Base-by-base conservation (phyloP, 352 stramenopile genomes). In the Pseudoperonospora humuli region DNA sequence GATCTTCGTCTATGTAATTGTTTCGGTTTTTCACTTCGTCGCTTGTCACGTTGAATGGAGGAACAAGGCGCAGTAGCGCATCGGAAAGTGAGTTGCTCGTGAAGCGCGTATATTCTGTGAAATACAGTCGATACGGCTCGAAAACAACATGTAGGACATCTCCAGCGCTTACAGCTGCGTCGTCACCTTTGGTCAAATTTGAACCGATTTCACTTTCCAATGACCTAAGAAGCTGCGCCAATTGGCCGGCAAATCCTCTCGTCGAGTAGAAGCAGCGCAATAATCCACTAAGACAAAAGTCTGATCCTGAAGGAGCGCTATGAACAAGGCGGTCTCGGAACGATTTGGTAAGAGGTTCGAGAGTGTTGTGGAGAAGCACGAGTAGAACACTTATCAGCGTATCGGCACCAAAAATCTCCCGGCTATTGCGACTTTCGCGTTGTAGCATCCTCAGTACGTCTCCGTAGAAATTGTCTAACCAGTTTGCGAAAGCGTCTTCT, bases 381-480 rank as follows among this genome's bases (percentile, higher is more conserved):
- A 74, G 39, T 15, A 85, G 57, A 28, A 85, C 60, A 29, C 10
- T 17, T 7, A 50, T 14, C 7, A 62, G 38, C n/a, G 34, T 38
- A 6, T 64, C 45, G 0, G 34, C 5, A 1, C 64, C 65, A 46
- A 86, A 89, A 25, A 89, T 57, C 23, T 79, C 67, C 13, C 31
- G 48, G 3, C 56, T 53, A 31, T 70, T 56, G 9, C 54, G 45
- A 18, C 44, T 70, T 42, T 89, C 77, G 3, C 58, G 62, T 50
- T 79, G 61, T 18, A 89, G 42, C 70, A 85, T 75, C 3, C 47
- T 52, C 13, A 74, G 26, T 32, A 84, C 63, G 23, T 84, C 54
- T 9, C 9, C 41, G 44, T 85, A 88, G 14, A 88, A 88, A 0
- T 21, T 49, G 5, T 75, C 62, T 3, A 88, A 55, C 73, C 74